Percentiles rank a stretch among this genome's conserved stretches.
Evolutionary conservation across 208 protist species (phyloP).

Genomic region (Kentomonas sorsogonicus): DNA sequence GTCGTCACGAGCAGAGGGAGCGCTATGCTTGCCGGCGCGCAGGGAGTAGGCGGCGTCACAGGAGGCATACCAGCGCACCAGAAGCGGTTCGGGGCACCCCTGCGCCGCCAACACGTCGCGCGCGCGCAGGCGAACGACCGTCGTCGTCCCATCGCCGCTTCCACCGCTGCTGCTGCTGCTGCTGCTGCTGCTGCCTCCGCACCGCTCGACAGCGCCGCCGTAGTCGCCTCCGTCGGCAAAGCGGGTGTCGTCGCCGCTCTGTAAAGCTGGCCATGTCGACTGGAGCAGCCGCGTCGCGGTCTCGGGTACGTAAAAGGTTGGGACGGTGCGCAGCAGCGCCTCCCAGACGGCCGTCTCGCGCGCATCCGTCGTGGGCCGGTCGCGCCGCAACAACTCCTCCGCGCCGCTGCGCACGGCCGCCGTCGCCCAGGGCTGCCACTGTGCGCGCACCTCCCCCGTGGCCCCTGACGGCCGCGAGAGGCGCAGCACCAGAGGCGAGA

Average conservation of each 20-base stretch:
- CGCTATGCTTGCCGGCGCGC: too few relatives aligned
- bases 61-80: neutral
- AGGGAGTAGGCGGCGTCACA: constrained; percentile 1
- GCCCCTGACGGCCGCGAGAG: too few relatives aligned
- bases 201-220: too few relatives aligned
- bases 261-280: neutral
- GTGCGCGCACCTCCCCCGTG: neutral
- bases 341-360: neutral
- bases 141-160: neutral
- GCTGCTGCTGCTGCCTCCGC: too few relatives aligned
- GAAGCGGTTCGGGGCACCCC: neutral
- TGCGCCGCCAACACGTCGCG: neutral
- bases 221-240: neutral
- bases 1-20: too few relatives aligned
- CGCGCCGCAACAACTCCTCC: neutral
- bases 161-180: constrained; percentile 1
- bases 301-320: constrained; percentile 10
- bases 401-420: neutral
- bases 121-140: neutral
- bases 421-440: neutral
- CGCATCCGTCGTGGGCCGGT: too few relatives aligned
- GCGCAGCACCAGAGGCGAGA: too few relatives aligned
- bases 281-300: neutral
- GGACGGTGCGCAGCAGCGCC: constrained; percentile 5
- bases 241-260: neutral